Percentiles rank a stretch among this genome's conserved stretches.
Evolutionary conservation across 768 basidiomycete species (phyloP).

Genomic region (Lentinula boryana): DNA sequence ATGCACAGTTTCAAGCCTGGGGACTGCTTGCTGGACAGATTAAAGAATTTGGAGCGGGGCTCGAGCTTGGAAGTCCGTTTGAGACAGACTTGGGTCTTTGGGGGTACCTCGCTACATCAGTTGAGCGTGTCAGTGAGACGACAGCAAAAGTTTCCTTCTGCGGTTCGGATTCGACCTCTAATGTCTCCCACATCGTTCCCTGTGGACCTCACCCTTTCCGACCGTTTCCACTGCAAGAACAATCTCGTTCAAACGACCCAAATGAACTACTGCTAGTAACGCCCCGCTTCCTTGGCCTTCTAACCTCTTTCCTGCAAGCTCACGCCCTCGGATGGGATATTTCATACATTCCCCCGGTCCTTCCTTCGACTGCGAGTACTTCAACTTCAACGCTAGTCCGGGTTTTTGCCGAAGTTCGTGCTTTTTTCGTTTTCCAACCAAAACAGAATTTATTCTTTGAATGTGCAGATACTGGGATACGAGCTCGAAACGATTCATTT

Average conservation of each 20-base stretch:
- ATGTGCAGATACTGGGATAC: constrained; percentile 46
- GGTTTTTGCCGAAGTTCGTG: constrained; percentile 31
- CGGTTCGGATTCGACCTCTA: constrained; percentile 17
- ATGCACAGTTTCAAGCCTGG: constrained; percentile 59
- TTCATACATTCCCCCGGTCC: constrained; percentile 51
- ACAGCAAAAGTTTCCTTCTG: constrained; percentile 39
- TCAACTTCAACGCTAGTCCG: constrained; percentile 53
- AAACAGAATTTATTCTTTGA: background rate
- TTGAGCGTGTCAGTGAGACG: constrained; percentile 32
- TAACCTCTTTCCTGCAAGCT: constrained; percentile 55
- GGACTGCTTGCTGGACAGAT: constrained; percentile 51
- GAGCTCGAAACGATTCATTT: constrained; percentile 53
- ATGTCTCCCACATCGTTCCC: constrained; percentile 30
- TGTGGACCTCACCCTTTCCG: constrained; percentile 42
- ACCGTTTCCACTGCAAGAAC: constrained; percentile 36
- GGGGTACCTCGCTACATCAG: constrained; percentile 40
- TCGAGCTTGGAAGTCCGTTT: constrained; percentile 41
- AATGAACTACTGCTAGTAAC: constrained; percentile 33
- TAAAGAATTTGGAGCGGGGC: constrained; percentile 46
- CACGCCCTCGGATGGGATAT: constrained; percentile 65
- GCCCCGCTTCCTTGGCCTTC: constrained; percentile 45
- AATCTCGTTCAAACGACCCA: constrained; percentile 17
- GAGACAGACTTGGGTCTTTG: constrained; percentile 42
- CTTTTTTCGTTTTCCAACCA: background rate
- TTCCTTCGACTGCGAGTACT: constrained; percentile 55